Conservation (phyloP, 2,329 filamentous ascomycete genomes). For the Ophiostoma populinum region DNA sequence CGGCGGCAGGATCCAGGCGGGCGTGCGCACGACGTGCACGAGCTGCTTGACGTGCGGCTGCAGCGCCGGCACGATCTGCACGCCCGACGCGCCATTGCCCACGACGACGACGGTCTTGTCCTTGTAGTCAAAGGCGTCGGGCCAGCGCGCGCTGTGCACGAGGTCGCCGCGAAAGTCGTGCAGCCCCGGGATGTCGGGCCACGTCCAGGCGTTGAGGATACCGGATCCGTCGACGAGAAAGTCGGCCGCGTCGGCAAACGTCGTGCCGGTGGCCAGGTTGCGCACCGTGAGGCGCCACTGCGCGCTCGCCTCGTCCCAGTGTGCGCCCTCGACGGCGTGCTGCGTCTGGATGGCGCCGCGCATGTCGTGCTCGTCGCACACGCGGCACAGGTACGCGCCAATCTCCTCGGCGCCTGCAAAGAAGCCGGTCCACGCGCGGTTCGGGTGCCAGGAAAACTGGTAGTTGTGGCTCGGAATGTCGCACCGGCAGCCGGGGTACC, state of each 20-base stretch:
- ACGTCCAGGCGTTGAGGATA: conserved; percentile 36
- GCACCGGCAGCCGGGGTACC: conserved; percentile 39
- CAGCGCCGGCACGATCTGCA: conserved; percentile 35
- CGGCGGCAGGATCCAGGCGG: conserved; percentile 24
- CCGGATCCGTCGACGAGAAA: conserved; percentile 33
- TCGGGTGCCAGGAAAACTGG: conserved; percentile 43
- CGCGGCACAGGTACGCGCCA: conserved; percentile 29
- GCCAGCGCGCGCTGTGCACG: conserved; percentile 38
- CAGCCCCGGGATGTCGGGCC: conserved; percentile 30
- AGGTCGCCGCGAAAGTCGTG: conserved; percentile 28
- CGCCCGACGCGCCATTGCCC: conserved; percentile 36
- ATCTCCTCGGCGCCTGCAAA: conserved; percentile 39
- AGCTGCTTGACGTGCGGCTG: conserved; percentile 22
- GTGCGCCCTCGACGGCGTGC: conserved; percentile 24
- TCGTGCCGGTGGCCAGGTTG: conserved; percentile 20
- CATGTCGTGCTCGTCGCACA: conserved; percentile 29
- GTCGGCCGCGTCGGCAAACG: conserved; percentile 27
- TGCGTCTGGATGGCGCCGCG: conserved; percentile 22
- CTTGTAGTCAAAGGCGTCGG: conserved; percentile 28
- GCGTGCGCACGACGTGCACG: conserved; percentile 23
- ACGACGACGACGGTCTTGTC: conserved; percentile 37
- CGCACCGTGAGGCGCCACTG: conserved; percentile 25
- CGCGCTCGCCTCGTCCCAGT: conserved; percentile 26
- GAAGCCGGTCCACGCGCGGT: conserved; percentile 40
- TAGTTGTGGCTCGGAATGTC: conserved; percentile 44